Conservation (phyloP, 163 green algal species). For the Chlorella variabilis region DNA sequence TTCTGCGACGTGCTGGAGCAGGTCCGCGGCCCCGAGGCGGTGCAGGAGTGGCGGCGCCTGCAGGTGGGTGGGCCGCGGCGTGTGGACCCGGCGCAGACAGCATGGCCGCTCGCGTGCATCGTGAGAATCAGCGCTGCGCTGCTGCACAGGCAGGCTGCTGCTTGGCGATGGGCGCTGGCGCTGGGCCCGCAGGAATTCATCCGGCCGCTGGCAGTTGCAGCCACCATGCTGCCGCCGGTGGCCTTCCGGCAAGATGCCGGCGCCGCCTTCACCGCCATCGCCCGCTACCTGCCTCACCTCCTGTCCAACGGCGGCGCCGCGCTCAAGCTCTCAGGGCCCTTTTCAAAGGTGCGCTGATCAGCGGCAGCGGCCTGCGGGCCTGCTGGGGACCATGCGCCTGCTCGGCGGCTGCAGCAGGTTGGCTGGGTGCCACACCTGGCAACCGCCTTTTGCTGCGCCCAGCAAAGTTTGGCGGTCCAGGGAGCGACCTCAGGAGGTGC, state of each 20-base stretch:
- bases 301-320: slow-evolving; percentile 62
- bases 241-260: slow-evolving; percentile 68
- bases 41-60: slow-evolving; percentile 64
- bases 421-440: too few relatives aligned
- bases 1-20: slow-evolving; percentile 71
- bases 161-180: too few relatives aligned
- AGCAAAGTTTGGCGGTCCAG: too few relatives aligned
- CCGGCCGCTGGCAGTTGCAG: slow-evolving; percentile 73
- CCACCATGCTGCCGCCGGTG: slow-evolving; percentile 79
- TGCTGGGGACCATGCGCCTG: too few relatives aligned
- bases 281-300: slow-evolving; percentile 65
- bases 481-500: neutral
- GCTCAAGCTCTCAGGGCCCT: slow-evolving; percentile 71
- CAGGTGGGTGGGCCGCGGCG: slow-evolving; percentile 19
- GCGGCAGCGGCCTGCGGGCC: too few relatives aligned
- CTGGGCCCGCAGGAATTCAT: slow-evolving; percentile 71
- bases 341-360: slow-evolving; percentile 60
- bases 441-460: too few relatives aligned
- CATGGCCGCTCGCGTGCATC: too few relatives aligned
- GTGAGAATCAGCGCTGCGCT: neutral
- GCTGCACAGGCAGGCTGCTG: too few relatives aligned
- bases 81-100: too few relatives aligned
- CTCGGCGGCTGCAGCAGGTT: too few relatives aligned
- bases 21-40: slow-evolving; percentile 58
- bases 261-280: slow-evolving; percentile 65